Evolutionary conservation across 2,329 filamentous ascomycete genomes (phyloP).

Genomic region (Nemania abortiva): DNA sequence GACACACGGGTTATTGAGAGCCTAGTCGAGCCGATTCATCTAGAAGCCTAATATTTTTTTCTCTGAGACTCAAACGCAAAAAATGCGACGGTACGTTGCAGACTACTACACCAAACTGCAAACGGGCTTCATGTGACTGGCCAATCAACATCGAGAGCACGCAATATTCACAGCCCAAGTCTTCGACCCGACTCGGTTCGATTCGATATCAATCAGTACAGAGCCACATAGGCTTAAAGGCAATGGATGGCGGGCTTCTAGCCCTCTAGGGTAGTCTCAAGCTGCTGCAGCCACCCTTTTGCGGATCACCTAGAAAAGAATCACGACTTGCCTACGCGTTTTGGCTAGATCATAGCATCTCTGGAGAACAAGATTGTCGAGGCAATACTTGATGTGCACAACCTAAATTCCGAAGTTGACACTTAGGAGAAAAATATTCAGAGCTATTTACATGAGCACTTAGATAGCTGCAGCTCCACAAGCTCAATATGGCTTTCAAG

Average conservation of each 20-base stretch:
- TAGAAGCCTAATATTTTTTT: not conserved
- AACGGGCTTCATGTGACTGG: not conserved
- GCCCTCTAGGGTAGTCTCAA: not conserved
- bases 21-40: constrained; percentile 1
- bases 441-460: too few species aligned
- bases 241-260: not conserved
- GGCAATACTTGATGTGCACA: too few species aligned
- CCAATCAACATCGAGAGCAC: constrained; percentile 3
- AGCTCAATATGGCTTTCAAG: not conserved
- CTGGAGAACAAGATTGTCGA: too few species aligned
- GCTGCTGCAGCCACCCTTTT: not conserved
- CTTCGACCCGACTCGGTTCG: not conserved
- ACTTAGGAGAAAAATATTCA: too few species aligned
- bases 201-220: not conserved
- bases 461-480: not conserved
- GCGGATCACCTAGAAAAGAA: not conserved
- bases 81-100: constrained; percentile 5
- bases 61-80: not conserved
- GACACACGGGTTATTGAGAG: not conserved
- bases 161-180: not conserved
- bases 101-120: constrained; percentile 11
- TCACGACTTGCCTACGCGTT: too few species aligned
- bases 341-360: too few species aligned
- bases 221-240: not conserved
- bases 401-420: too few species aligned